A percentile compares a stretch with the other conserved stretches of the same genome.
phyloP scores from a whole-genome alignment of 176 grass and related monocot genomes.

The Tillandsia fasciculata region DNA sequence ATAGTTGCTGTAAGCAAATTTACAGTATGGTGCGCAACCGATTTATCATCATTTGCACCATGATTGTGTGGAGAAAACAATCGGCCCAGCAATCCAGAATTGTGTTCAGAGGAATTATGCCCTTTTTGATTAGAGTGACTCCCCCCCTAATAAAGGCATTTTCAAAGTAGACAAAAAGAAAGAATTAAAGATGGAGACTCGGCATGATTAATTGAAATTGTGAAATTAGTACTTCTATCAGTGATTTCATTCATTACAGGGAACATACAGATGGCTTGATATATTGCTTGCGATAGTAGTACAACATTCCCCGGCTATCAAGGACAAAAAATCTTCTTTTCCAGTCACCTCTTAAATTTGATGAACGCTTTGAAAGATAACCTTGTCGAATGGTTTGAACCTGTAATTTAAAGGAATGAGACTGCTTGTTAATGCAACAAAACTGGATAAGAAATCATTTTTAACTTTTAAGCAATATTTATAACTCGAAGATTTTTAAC shows the following conservation, averaged over 20 bases:
- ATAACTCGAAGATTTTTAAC: neutral
- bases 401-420: slow-evolving; percentile 30
- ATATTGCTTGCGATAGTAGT: slow-evolving; percentile 90
- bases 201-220: neutral
- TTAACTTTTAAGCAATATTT: neutral
- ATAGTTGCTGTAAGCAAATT: slow-evolving; percentile 96
- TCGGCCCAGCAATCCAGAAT: slow-evolving; percentile 79
- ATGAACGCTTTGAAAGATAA: slow-evolving; percentile 98
- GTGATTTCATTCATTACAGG: neutral
- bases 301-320: slow-evolving; percentile 93
- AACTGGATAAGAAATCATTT: too few relatives aligned
- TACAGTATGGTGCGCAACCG: slow-evolving; percentile 92
- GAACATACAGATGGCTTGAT: slow-evolving; percentile 77
- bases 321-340: slow-evolving; percentile 99
- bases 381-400: slow-evolving; percentile 98
- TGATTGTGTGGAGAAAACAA: slow-evolving; percentile 99
- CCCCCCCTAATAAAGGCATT: slow-evolving; percentile 34
- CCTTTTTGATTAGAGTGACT: slow-evolving; percentile 56
- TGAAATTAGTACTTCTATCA: neutral
- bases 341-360: slow-evolving; percentile 97
- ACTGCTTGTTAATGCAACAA: neutral
- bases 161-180: neutral
- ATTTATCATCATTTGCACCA: slow-evolving; percentile 89
- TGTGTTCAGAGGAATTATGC: slow-evolving; percentile 63
- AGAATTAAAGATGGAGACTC: neutral